phyloP scores from a whole-genome alignment of 2,329 filamentous ascomycete species.

The Aspergillus transmontanensis region DNA sequence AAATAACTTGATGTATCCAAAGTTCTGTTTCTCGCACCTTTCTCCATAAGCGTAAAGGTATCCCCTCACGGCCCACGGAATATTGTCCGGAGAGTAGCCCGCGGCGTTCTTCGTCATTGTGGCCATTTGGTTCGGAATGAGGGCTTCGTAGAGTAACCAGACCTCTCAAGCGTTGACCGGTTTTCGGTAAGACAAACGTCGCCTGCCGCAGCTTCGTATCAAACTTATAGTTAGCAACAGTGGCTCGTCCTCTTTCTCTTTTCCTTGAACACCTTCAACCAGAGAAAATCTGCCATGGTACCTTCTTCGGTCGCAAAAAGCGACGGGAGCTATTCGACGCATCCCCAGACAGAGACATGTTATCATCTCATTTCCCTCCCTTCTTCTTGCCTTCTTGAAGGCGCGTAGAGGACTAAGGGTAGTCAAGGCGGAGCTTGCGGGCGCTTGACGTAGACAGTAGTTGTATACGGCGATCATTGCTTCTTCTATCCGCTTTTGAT shows the following conservation, averaged over 20 bases:
- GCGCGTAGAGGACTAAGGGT: background rate
- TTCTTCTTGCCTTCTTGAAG: constrained; percentile 3
- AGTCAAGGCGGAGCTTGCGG: background rate
- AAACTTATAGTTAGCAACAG: constrained; percentile 5
- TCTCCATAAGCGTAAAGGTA: constrained; percentile 21
- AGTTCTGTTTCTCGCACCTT: constrained; percentile 39
- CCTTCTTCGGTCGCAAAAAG: constrained; percentile 37
- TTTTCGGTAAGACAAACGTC: constrained; percentile 82
- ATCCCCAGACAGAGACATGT: constrained; percentile 32
- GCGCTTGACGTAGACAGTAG: background rate
- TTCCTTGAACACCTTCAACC: background rate
- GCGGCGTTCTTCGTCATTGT: constrained; percentile 40
- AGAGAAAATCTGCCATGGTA: constrained; percentile 11
- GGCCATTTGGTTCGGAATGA: constrained; percentile 37
- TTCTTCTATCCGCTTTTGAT: constrained; percentile 1
- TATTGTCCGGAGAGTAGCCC: constrained; percentile 35
- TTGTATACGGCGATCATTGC: background rate
- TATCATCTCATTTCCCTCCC: constrained; percentile 24
- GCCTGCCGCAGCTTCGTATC: constrained; percentile 69
- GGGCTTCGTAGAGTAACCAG: constrained; percentile 73
- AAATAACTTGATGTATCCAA: constrained; percentile 61
- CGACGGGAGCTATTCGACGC: constrained; percentile 34
- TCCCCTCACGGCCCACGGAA: constrained; percentile 15
- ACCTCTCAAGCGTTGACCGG: constrained; percentile 80
- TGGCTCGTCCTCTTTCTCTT: background rate